Conservation (phyloP, 805 yeast species). For the Nadsonia fulvescens region DNA sequence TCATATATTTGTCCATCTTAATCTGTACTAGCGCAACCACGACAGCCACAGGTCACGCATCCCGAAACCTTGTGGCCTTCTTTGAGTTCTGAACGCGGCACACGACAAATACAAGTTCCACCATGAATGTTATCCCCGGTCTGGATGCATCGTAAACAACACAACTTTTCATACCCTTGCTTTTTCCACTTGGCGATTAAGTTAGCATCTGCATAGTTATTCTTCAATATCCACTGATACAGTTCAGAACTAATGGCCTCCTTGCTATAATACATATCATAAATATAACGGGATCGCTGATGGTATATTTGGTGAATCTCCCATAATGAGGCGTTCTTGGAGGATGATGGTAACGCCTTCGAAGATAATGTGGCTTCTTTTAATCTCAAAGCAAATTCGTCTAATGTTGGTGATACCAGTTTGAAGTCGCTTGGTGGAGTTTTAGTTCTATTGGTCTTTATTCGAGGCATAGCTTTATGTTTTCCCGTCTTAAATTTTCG, state of each 20-base stretch:
- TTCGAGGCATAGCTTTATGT: slow-evolving; percentile 1
- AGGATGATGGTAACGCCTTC: slow-evolving; percentile 24
- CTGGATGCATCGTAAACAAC: slow-evolving; percentile 68
- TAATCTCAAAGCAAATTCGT: slow-evolving; percentile 38
- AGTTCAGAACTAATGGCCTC: slow-evolving; percentile 47
- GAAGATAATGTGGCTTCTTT: slow-evolving; percentile 22
- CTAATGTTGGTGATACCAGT: slow-evolving; percentile 47
- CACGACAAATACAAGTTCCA: slow-evolving; percentile 69
- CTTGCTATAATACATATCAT: slow-evolving; percentile 52
- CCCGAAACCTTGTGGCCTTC: slow-evolving; percentile 24
- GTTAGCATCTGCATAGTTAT: slow-evolving; percentile 46
- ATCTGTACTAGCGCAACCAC: slow-evolving; percentile 68
- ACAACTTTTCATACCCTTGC: slow-evolving; percentile 70
- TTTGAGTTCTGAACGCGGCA: slow-evolving; percentile 38
- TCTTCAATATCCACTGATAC: slow-evolving; percentile 55
- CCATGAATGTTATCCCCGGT: slow-evolving; percentile 42
- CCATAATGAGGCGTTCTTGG: slow-evolving; percentile 48
- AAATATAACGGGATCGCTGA: slow-evolving; percentile 59
- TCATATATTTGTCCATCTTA: too few relatives aligned
- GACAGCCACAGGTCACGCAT: slow-evolving; percentile 75
- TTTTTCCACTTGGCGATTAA: slow-evolving; percentile 74
- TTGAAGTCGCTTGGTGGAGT: slow-evolving; percentile 60
- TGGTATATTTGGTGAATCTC: slow-evolving; percentile 53
- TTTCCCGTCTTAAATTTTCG: neutral
- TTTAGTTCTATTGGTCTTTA: slow-evolving; percentile 24